Evolutionary conservation across 129 eudicot species (phyloP), one percentile per base, ranked within the genome.

Genomic region (sunflower (Helianthus annuus)): DNA sequence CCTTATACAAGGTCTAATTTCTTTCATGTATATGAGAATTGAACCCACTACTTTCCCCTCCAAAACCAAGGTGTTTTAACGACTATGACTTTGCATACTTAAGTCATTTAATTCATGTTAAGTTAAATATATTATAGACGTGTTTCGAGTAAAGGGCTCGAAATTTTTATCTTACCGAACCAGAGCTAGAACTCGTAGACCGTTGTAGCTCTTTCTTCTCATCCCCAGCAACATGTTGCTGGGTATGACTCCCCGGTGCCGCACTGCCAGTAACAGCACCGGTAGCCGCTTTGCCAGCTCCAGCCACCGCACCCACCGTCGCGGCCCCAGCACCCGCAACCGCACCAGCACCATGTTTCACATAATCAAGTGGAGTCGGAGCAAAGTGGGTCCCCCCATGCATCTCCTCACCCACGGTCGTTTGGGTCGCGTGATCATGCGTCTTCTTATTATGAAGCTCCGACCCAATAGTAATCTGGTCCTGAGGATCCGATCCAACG

Each of bases 161-260:
- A 32, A 32, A 2, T 32, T 42, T 22, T 4, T 6, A 27, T 68
- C 75, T 76, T 76, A 76, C 81, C 73, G 90, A 82, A 78, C 82
- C 71, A 13, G 96, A 84, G 81, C 96, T 81, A 2, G 92, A 84
- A 53, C 83, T 80, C 1, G 48, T 6, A 9, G 88, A 76, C 48
- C 84, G 84, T 13, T 69, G 86, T 32, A 81, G 22, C 76, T 70
- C 40, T 70, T 79, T 76, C 36, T 61, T 52, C 4, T n/a, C 68
- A 15, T 70, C 73, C 48, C 70, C 80, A 13, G 12, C 71, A 57
- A 64, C 81, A 45, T 74, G 87, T 27, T 63, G 62, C 24, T 78
- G 69, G 24, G 63, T 6, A 10, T 58, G 75, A 64, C 42, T 63
- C 64, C 39, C 40, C 4, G 75, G 70, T 36, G 71, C 80, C 24